phyloP scores from a whole-genome alignment of 2,329 filamentous ascomycete genomes.

The Pseudopyricularia javanii region DNA sequence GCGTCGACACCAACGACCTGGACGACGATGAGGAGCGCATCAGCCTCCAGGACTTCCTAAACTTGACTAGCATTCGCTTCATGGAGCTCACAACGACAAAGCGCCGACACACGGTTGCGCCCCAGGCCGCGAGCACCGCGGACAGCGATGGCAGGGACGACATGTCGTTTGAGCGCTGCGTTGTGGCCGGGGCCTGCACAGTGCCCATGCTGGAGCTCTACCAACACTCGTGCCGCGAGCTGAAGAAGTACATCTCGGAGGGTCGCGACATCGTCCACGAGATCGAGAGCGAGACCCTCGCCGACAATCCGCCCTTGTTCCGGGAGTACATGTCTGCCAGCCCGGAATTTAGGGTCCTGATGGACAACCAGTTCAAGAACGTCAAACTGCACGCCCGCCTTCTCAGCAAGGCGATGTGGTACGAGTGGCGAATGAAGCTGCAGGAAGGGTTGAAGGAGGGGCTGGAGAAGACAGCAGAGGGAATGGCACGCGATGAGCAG shows the following conservation, averaged over 20 bases:
- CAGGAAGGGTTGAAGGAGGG: conserved; percentile 71
- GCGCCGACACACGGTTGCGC: conserved; percentile 68
- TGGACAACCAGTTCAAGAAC: conserved; percentile 97
- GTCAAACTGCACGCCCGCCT: conserved; percentile 87
- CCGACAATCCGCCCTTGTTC: conserved; percentile 85
- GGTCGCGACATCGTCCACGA: conserved; percentile 81
- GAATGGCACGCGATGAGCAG: conserved; percentile 63
- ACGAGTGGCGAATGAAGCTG: conserved; percentile 90
- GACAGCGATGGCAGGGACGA: conserved; percentile 31
- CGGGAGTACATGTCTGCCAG: conserved; percentile 80
- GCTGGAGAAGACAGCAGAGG: conserved; percentile 60
- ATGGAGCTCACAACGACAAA: conserved; percentile 98
- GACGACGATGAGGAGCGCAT: conserved; percentile 51
- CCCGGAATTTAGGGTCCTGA: conserved; percentile 68
- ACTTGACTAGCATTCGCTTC: conserved; percentile 92
- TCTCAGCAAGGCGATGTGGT: conserved; percentile 93
- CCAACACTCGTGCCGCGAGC: conserved; percentile 85
- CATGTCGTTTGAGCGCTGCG: conserved; percentile 58
- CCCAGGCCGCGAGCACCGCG: conserved; percentile 22
- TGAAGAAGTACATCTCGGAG: conserved; percentile 94
- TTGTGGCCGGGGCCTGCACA: conserved; percentile 82
- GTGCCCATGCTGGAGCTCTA: conserved; percentile 90
- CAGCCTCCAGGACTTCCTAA: conserved; percentile 82
- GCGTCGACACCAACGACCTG: conserved; percentile 12
- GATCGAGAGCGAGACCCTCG: conserved; percentile 78